These are phyloP conservation scores for Jatropha multifida DNA, from an alignment of 441 rosid species.

Conservation along the genomic window DNA sequence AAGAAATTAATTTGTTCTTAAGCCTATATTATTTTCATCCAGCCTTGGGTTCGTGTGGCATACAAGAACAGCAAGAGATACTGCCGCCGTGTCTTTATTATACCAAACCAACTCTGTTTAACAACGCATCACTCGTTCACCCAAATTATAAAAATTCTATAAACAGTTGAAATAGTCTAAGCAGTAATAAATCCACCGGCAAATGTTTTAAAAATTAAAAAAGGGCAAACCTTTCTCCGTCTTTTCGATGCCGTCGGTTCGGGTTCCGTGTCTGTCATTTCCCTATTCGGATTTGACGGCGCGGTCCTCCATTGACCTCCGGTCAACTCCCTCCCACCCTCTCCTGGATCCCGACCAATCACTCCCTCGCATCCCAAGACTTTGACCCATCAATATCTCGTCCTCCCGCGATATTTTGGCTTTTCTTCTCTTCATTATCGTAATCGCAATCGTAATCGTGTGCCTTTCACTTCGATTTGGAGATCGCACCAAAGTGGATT, in stretches of 20 bases:
- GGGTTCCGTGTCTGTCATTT: slow-evolving; percentile 10
- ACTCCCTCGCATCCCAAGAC: neutral
- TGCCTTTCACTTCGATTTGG: slow-evolving; percentile 25
- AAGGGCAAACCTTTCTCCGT: neutral
- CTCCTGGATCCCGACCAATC: slow-evolving; percentile 26
- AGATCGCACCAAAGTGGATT: slow-evolving; percentile 45
- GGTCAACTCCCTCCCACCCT: slow-evolving; percentile 19
- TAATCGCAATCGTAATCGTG: neutral
- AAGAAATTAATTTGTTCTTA: too few relatives aligned
- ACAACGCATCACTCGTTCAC: neutral
- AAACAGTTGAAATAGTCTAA: too few relatives aligned
- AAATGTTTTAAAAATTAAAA: neutral
- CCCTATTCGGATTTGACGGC: slow-evolving; percentile 30
- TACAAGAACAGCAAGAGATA: too few relatives aligned
- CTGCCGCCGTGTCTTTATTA: too few relatives aligned
- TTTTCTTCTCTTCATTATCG: neutral
- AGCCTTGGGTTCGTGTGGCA: too few relatives aligned
- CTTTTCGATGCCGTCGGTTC: slow-evolving; percentile 1
- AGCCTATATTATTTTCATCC: too few relatives aligned
- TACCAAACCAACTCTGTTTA: neutral
- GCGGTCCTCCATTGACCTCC: slow-evolving; percentile 34
- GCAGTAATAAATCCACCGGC: neutral
- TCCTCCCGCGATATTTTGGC: neutral
- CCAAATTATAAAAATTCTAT: too few relatives aligned
- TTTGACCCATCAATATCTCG: neutral